Base-by-base conservation (phyloP, 768 basidiomycete genomes). In the Floccularia luteovirens region DNA sequence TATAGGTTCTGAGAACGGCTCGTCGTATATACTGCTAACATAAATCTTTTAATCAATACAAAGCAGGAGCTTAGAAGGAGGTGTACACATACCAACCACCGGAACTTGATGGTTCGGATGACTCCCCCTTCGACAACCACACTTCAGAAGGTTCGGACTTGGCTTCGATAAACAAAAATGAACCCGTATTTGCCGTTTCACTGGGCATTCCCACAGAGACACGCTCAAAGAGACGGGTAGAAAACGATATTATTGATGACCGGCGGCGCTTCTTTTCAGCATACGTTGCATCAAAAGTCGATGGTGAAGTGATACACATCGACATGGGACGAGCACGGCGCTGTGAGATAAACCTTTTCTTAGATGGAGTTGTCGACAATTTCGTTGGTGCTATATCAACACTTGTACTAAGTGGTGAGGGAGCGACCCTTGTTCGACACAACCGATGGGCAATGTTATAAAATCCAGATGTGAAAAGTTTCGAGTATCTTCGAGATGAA, bases 391-490 rank as follows among this genome's bases (percentile, higher is more conserved):
- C 42, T 30, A 39, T n/a, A 24, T 33, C 41, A 14, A 5, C 10
- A 20, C 24, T 32, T 23, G 37, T 17, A 7, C 33, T 22, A 22
- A 21, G 34, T 24, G 39, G 33, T 44, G 21, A 16, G 41, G 12
- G 48, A 38, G 28, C 31, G 27, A 44, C 36, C 31, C 32, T 43
- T 35, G 34, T 30, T n/a, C 27, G 39, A 20, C 39, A 14, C 20
- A 47, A 37, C 10, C 51, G 53, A 32, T 52, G 55, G 16, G 61
- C 55, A 44, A 69, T 62, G 27, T 62, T 63, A 36, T 63, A 63
- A 32, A 70, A 63, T 5, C 71, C 71, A 31, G 67, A 69, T 20
- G 62, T 57, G 51, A 73, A 71, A 57, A 73, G 69, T 25, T 70
- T 68, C 13, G 70, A 72, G 51, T 72, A 72, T 19, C 55, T 56